Evolutionary conservation across 129 eudicot genomes (phyloP), one percentile per base, ranked within the genome.

Genomic region (Calendula officinalis): DNA sequence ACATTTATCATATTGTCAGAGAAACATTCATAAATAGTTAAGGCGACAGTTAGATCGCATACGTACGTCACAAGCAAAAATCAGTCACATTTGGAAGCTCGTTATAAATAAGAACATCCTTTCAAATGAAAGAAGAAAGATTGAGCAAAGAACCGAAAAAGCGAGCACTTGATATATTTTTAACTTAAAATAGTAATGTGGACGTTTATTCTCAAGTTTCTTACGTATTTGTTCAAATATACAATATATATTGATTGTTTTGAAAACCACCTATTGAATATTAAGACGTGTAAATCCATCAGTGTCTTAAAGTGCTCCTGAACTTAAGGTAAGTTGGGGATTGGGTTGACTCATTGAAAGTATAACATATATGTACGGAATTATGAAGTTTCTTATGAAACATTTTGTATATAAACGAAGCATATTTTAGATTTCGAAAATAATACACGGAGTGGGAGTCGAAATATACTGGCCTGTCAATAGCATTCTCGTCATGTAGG

Each of bases 251-350:
- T 16, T 36, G 30, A 54, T 41, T 42, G 12, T 12, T 16, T 61
- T 50, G 7, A 40, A 67, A 54, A 67, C 14, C 32, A 40, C 35
- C 5, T 41, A 32, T 32, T 38, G 7, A 52, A 39, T 38, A 40
- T 4, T 8, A 34, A 70, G 66, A 44, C 71, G 77, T 63, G 65
- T 49, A 13, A 72, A 53, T 72, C 66, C 51, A 56, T 66, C 58
- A 9, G 33, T 71, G 48, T 72, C 11, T 52, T 70, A 70, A 70
- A 70, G 60, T 54, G 58, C 35, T 72, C 71, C 58, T 44, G 1
- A 43, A 16, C 32, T 43, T 32, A 67, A 54, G 72, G 72, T 51
- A 27, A 32, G 62, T 32, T 52, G 71, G 60, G 39, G 49, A 66
- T 52, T 10, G 51, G 53, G 44, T 67, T 56, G 72, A 67, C 53